Conservation (phyloP, 140 eudicot species). For the Ambrosia hybrid region DNA sequence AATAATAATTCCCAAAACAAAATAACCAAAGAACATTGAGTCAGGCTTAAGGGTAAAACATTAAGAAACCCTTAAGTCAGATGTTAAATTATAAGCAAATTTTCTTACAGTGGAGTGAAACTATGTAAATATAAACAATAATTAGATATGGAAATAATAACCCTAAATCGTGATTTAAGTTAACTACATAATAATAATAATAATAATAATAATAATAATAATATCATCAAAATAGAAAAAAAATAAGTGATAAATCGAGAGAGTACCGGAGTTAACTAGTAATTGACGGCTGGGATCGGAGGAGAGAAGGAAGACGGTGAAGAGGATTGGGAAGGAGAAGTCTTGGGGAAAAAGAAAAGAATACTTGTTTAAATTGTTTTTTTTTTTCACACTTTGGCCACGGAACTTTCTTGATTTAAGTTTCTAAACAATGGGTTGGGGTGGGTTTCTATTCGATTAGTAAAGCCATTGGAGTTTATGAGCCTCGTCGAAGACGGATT, state of each 20-base stretch:
- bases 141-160: neutral
- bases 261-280: slow-evolving; percentile 13
- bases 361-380: neutral
- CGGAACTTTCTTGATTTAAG: too few relatives aligned
- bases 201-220: neutral
- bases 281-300: slow-evolving; percentile 25
- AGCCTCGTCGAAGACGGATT: too few relatives aligned
- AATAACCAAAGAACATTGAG: neutral
- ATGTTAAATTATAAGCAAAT: slow-evolving; percentile 2
- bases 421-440: too few relatives aligned
- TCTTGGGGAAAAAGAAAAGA: slow-evolving; percentile 34
- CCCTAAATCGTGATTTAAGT: slow-evolving; percentile 26
- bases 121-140: neutral
- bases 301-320: slow-evolving; percentile 17
- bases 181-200: neutral
- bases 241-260: neutral
- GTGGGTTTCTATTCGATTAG: too few relatives aligned
- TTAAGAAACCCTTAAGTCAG: slow-evolving; percentile 13
- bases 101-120: neutral
- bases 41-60: slow-evolving; percentile 1
- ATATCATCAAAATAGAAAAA: neutral
- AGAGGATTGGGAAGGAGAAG: slow-evolving; percentile 24
- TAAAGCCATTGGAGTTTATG: too few relatives aligned
- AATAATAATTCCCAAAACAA: neutral
- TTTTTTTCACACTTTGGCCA: too few relatives aligned